phyloP scores from a whole-genome alignment of 1,139 yeast genomes.

The Geotrichum restrictum region DNA sequence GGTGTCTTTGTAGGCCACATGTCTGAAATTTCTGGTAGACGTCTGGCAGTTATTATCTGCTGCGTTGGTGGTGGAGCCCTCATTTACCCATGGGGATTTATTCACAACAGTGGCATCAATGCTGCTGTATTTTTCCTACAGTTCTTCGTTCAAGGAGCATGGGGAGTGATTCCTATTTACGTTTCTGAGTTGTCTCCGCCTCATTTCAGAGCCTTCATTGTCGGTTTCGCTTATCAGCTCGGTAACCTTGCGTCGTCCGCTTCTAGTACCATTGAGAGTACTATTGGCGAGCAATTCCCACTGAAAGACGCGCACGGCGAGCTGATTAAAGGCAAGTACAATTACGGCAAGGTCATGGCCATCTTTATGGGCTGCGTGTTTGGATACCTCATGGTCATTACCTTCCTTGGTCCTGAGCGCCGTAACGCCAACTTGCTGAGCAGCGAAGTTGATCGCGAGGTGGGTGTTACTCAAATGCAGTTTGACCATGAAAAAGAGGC shows the following conservation, averaged over 20 bases:
- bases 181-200: slow-evolving; percentile 76
- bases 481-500: slow-evolving; percentile 14
- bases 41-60: slow-evolving; percentile 54
- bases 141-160: slow-evolving; percentile 79
- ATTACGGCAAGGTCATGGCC: slow-evolving; percentile 71
- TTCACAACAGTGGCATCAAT: slow-evolving; percentile 52
- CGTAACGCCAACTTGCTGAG: slow-evolving; percentile 40
- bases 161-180: slow-evolving; percentile 83
- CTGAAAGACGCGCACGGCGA: slow-evolving; percentile 33
- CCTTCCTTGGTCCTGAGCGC: slow-evolving; percentile 72
- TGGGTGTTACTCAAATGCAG: slow-evolving; percentile 7
- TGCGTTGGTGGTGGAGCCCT: slow-evolving; percentile 65
- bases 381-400: slow-evolving; percentile 54
- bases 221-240: slow-evolving; percentile 74
- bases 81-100: slow-evolving; percentile 71
- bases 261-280: slow-evolving; percentile 75
- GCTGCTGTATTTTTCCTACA: slow-evolving; percentile 80
- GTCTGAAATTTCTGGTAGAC: slow-evolving; percentile 58
- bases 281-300: slow-evolving; percentile 67
- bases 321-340: slow-evolving; percentile 36
- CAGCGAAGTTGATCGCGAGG: slow-evolving; percentile 5
- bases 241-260: slow-evolving; percentile 85
- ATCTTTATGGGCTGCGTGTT: slow-evolving; percentile 78
- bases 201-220: slow-evolving; percentile 65
- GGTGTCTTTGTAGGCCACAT: slow-evolving; percentile 61